Conservation (phyloP, 495 filamentous ascomycete genomes). For the Echria macrotheca region DNA sequence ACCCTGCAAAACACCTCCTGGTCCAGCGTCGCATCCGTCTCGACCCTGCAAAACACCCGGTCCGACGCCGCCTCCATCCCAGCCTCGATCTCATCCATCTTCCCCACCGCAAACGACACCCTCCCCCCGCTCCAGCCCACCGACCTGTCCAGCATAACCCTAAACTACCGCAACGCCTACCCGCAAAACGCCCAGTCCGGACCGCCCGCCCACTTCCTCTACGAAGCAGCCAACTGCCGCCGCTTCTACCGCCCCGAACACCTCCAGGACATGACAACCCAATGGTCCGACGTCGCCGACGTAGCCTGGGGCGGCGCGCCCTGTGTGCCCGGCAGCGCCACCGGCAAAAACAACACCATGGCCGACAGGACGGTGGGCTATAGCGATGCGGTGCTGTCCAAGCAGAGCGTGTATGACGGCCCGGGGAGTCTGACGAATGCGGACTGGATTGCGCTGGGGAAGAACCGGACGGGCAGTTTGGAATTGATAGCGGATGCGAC, state of each 20-base stretch:
- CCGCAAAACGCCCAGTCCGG: constrained; percentile 24
- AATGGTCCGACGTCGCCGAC: constrained; percentile 42
- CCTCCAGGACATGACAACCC: constrained; percentile 37
- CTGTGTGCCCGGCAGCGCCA: constrained; percentile 25
- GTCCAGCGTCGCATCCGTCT: background rate
- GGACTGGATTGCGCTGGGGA: constrained; percentile 1
- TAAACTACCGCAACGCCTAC: constrained; percentile 42
- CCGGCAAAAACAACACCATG: background rate
- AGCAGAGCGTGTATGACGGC: background rate
- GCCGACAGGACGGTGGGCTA: background rate
- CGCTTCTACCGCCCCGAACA: constrained; percentile 48
- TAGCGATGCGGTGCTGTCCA: background rate
- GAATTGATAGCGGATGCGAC: no score
- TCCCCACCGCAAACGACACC: constrained; percentile 3
- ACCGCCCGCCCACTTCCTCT: constrained; percentile 43
- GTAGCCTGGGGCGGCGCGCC: constrained; percentile 30
- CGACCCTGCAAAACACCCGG: background rate
- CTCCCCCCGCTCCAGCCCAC: constrained; percentile 7
- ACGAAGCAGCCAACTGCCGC: constrained; percentile 50
- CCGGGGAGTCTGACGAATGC: constrained; percentile 3
- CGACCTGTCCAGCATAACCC: constrained; percentile 18
- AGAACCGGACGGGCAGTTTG: background rate
- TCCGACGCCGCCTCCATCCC: background rate
- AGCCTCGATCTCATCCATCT: background rate
- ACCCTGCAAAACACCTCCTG: background rate